Base-by-base conservation (phyloP, 108 stramenopile genomes). In the Ochromonas danica region DNA sequence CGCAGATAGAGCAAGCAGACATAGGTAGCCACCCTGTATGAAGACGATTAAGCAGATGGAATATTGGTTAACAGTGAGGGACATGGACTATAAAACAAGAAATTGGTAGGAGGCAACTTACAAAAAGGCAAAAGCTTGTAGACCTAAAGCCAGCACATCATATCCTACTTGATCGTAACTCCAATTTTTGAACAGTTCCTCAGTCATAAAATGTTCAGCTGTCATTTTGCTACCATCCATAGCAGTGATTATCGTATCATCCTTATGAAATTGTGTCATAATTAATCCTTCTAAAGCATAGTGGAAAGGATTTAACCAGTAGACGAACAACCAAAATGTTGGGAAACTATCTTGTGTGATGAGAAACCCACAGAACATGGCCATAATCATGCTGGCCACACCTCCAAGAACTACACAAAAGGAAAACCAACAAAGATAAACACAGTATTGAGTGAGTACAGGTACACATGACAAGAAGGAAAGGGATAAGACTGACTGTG, bases 251-350 rank as follows among this genome's bases (percentile, higher is more conserved):
- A 22, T 6, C 14, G 36, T 17, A 22, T 27, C 10, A 25, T 75
- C 72, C 51, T 75, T 41, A 36, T 75, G 72, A 33, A 75, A 75
- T 33, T 75, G 72, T n/a, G 72, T 75, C 43, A 60, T 42, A 10
- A 75, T 27, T 10, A 75, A 10, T 14, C 45, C 45, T 51, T 51
- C 14, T 6, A 51, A 51, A 22, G 45, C 45, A 51, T 51, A 51
- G 22, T 51, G 45, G 22, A 51, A 22, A 51, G 45, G 45, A 51
- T 51, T 51, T 22, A 51, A 51, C 45, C 45, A 45, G 40, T 75
- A 75, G 10, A 75, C 27, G 40, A 75, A 75, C 51, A 75, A 10
- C 72, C 72, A 75, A 25, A 75, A 75, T 6, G 43, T 60, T 10
- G 72, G 72, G 72, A 75, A 30, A 36, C 38, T 33, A 6, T 75